phyloP scores from a whole-genome alignment of 345 rosid genomes.

The Anastatica hierochuntica region DNA sequence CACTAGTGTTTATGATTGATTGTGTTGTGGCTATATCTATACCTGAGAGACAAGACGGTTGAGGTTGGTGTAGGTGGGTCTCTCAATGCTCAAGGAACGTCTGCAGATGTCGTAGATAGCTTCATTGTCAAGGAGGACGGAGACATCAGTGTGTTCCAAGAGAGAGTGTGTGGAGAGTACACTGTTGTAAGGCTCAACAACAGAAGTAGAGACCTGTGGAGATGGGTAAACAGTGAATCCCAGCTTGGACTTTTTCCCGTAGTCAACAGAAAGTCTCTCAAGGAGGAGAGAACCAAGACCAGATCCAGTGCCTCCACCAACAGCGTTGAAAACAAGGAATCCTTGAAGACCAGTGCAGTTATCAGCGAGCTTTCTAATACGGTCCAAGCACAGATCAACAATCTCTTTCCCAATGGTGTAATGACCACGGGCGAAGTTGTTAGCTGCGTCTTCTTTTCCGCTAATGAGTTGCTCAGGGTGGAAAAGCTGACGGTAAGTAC shows the following conservation, averaged over 20 bases:
- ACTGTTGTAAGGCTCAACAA: constrained; percentile 77
- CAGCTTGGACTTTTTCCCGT: constrained; percentile 60
- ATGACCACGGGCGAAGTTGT: constrained; percentile 82
- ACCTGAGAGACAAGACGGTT: constrained; percentile 74
- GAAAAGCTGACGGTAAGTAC: constrained; percentile 54
- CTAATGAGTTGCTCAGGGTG: constrained; percentile 63
- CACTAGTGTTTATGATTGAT: too few relatives aligned
- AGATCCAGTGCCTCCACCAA: constrained; percentile 81
- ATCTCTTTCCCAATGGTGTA: constrained; percentile 79
- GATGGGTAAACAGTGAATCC: constrained; percentile 83
- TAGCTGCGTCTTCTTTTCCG: constrained; percentile 79
- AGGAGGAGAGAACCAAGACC: constrained; percentile 72
- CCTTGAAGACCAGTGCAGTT: constrained; percentile 86
- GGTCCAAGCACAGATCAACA: constrained; percentile 71
- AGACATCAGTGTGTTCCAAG: constrained; percentile 65
- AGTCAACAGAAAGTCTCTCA: constrained; percentile 68
- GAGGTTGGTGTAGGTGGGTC: constrained; percentile 72
- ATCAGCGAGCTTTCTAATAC: constrained; percentile 68
- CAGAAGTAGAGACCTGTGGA: constrained; percentile 69
- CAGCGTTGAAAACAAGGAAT: constrained; percentile 70
- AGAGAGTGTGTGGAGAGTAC: constrained; percentile 69
- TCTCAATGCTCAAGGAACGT: constrained; percentile 62
- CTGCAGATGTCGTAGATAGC: constrained; percentile 64
- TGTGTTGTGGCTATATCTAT: neutral
- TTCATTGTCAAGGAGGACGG: constrained; percentile 43